Percentiles rank a stretch among this genome's conserved stretches.
Evolutionary conservation across 2,329 filamentous ascomycete species (phyloP).

Genomic region (Alternaria arborescens): DNA sequence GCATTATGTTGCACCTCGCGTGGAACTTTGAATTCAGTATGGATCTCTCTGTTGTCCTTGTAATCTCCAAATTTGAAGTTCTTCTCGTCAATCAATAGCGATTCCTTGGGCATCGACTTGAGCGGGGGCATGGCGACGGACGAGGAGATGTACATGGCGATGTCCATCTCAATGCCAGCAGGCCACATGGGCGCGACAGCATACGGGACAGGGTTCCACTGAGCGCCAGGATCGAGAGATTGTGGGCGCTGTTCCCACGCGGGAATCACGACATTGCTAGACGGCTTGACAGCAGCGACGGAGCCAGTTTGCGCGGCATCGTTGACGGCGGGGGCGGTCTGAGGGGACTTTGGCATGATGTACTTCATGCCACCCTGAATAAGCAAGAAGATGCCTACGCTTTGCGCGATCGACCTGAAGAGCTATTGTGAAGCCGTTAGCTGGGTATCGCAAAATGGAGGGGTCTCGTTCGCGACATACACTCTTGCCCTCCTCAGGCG

Average conservation of each 20-base stretch:
- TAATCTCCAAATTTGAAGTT: conserved; percentile 81
- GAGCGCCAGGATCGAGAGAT: conserved; percentile 61
- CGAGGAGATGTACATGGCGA: conserved; percentile 84
- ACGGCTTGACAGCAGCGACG: conserved; percentile 26
- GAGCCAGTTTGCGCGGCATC: conserved; percentile 31
- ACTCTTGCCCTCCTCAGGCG: conserved; percentile 32
- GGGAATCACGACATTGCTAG: conserved; percentile 46
- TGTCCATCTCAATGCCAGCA: conserved; percentile 77
- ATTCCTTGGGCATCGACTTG: conserved; percentile 69
- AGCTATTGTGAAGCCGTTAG: conserved; percentile 38
- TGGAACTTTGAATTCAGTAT: conserved; percentile 81
- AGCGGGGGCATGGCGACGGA: conserved; percentile 75
- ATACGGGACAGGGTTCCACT: conserved; percentile 72
- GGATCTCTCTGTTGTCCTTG: conserved; percentile 78
- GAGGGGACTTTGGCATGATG: conserved; percentile 56
- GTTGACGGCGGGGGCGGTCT: conserved; percentile 18
- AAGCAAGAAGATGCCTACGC: conserved; percentile 66
- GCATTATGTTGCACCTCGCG: conserved; percentile 86
- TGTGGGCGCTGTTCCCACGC: conserved; percentile 48
- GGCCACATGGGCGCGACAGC: conserved; percentile 89
- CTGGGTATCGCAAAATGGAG: conserved; percentile 3
- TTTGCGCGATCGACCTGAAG: conserved; percentile 59
- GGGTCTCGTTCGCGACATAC: conserved; percentile 27
- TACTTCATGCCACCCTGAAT: conserved; percentile 66
- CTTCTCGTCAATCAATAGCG: conserved; percentile 80